Percentiles rank a stretch among this genome's conserved stretches.
phyloP scores from a whole-genome alignment of 2,329 filamentous ascomycete genomes.

The Akanthomyces uredinophilus region DNA sequence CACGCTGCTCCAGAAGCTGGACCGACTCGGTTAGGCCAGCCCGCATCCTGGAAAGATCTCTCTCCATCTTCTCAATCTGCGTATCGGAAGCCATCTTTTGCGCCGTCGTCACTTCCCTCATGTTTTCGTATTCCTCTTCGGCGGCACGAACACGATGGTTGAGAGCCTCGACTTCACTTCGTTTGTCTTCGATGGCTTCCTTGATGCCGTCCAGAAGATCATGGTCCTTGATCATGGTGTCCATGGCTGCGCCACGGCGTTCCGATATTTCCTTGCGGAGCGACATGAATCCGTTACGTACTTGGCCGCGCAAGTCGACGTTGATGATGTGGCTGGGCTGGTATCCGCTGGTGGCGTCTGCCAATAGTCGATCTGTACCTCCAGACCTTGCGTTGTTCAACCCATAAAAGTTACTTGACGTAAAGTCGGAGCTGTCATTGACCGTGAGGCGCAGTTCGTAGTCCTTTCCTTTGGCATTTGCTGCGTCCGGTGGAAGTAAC shows the following conservation, averaged over 20 bases:
- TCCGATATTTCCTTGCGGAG: slow-evolving; percentile 92
- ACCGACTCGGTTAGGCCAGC: slow-evolving; percentile 78
- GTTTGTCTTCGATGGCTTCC: slow-evolving; percentile 94
- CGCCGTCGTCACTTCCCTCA: slow-evolving; percentile 77
- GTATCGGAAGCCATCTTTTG: slow-evolving; percentile 86
- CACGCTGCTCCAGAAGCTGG: slow-evolving; percentile 85
- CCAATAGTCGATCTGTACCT: slow-evolving; percentile 69
- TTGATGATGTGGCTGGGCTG: slow-evolving; percentile 85
- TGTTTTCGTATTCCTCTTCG: slow-evolving; percentile 90
- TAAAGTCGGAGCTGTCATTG: slow-evolving; percentile 73
- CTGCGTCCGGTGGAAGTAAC: slow-evolving; percentile 77
- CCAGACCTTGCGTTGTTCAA: slow-evolving; percentile 30
- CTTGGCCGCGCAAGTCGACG: slow-evolving; percentile 75
- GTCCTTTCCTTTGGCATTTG: slow-evolving; percentile 77
- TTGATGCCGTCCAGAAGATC: slow-evolving; percentile 91
- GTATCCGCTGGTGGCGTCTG: slow-evolving; percentile 79
- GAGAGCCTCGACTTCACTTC: slow-evolving; percentile 84
- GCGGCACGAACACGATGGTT: slow-evolving; percentile 83
- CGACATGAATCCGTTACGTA: slow-evolving; percentile 71
- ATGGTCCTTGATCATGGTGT: slow-evolving; percentile 90
- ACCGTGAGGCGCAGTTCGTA: slow-evolving; percentile 83
- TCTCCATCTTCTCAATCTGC: slow-evolving; percentile 98
- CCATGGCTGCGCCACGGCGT: slow-evolving; percentile 72
- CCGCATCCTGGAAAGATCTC: slow-evolving; percentile 91
- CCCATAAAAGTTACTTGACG: slow-evolving; percentile 51